Evolutionary conservation across 306 rosid genomes (phyloP).

Genomic region (Rosa multiflora): DNA sequence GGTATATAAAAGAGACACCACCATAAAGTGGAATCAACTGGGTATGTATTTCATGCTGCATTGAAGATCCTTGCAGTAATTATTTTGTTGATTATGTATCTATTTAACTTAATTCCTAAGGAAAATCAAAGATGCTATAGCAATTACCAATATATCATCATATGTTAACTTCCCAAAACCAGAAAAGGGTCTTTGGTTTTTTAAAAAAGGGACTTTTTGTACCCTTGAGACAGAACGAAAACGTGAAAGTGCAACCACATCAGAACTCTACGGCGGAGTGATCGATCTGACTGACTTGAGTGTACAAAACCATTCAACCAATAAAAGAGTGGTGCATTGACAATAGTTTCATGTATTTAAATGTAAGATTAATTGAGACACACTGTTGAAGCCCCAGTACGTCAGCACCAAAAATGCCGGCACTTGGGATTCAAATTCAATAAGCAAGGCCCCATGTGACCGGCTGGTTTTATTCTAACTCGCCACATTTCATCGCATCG

Average conservation of each 20-base stretch:
- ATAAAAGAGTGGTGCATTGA: background rate
- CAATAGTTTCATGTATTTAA: background rate
- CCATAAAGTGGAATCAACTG: slow-evolving; percentile 19
- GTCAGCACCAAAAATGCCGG: no score
- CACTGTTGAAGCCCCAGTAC: no score
- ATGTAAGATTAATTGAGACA: background rate
- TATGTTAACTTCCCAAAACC: background rate
- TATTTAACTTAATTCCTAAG: background rate
- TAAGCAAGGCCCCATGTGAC: background rate
- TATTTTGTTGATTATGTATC: background rate
- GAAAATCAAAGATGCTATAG: background rate
- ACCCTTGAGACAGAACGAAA: background rate
- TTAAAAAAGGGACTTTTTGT: background rate
- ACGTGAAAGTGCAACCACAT: background rate
- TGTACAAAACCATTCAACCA: background rate
- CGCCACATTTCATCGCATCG: no score
- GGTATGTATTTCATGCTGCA: background rate
- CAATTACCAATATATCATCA: background rate
- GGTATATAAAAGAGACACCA: slow-evolving; percentile 20
- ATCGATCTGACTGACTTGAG: background rate
- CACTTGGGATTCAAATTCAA: background rate
- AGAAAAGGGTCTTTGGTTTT: background rate
- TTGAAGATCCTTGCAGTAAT: background rate
- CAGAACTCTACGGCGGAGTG: background rate
- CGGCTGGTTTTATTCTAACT: no score